phyloP scores from a whole-genome alignment of 2,329 filamentous ascomycete species.

The Graphiopsis chlorocephala region DNA sequence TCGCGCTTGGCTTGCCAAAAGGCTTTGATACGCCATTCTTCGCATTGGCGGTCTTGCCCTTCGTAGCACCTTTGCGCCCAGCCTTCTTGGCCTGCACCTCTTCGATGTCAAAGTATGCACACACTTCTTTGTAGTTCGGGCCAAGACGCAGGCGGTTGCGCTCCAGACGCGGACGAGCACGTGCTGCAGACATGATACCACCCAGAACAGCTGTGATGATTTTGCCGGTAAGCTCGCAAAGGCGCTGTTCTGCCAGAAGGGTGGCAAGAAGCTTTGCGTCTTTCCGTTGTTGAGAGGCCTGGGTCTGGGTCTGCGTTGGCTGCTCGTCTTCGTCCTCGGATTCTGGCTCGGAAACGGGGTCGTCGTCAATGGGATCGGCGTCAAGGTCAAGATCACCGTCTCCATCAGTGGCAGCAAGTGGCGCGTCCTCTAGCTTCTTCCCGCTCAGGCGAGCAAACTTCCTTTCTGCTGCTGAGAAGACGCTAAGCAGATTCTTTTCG shows the following conservation, averaged over 20 bases:
- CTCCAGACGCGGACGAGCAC: slow-evolving; percentile 67
- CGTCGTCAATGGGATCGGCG: slow-evolving; percentile 53
- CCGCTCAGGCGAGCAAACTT: slow-evolving; percentile 66
- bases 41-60: slow-evolving; percentile 33
- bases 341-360: slow-evolving; percentile 60
- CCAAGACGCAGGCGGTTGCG: slow-evolving; percentile 80
- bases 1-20: slow-evolving; percentile 40
- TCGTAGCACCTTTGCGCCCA: slow-evolving; percentile 38
- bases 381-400: slow-evolving; percentile 48
- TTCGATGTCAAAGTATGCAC: slow-evolving; percentile 71
- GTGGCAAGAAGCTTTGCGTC: slow-evolving; percentile 55
- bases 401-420: slow-evolving; percentile 34
- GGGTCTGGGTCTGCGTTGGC: slow-evolving; percentile 52
- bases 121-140: slow-evolving; percentile 78
- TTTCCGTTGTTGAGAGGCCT: slow-evolving; percentile 55
- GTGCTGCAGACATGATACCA: slow-evolving; percentile 66
- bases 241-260: slow-evolving; percentile 75
- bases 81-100: slow-evolving; percentile 52
- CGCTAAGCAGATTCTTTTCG: slow-evolving; percentile 65
- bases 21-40: slow-evolving; percentile 31
- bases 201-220: slow-evolving; percentile 77
- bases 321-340: slow-evolving; percentile 46
- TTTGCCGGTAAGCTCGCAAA: slow-evolving; percentile 83
- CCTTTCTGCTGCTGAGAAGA: slow-evolving; percentile 75
- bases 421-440: slow-evolving; percentile 28